Percentiles rank a stretch among this genome's conserved stretches.
Conservation (phyloP, 2,329 filamentous ascomycete genomes). For the Clarireedia monteithiana region DNA sequence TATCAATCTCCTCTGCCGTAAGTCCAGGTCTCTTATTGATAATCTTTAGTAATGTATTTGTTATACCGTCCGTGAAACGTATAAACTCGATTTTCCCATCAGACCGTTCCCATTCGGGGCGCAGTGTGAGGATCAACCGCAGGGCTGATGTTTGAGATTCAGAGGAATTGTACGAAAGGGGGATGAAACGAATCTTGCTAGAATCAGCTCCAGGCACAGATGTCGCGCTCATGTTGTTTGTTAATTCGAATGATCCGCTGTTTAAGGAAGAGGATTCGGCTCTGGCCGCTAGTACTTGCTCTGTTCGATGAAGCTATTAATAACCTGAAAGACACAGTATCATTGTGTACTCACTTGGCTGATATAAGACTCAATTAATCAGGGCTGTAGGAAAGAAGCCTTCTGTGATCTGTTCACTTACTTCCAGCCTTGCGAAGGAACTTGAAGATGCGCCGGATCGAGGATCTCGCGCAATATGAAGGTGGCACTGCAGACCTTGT, state of each 20-base stretch:
- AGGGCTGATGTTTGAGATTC: conserved; percentile 74
- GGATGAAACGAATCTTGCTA: conserved; percentile 52
- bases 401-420: no score
- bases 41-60: conserved; percentile 84
- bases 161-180: conserved; percentile 68
- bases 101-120: conserved; percentile 72
- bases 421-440: no score
- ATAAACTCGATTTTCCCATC: conserved; percentile 75
- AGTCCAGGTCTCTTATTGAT: conserved; percentile 61
- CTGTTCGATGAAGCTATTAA: conserved; percentile 5
- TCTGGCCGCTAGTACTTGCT: not conserved
- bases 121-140: conserved; percentile 68
- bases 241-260: not conserved
- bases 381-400: not conserved
- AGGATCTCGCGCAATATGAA: no score
- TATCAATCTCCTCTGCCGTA: conserved; percentile 70
- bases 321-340: not conserved
- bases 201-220: conserved; percentile 7
- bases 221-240: conserved; percentile 8
- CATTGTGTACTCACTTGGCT: not conserved
- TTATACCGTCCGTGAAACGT: conserved; percentile 96
- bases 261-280: conserved; percentile 2
- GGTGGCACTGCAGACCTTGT: no score
- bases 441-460: no score
- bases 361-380: conserved; percentile 13